Evolutionary conservation across 768 basidiomycete genomes (phyloP).

Genomic region (Lactifluus rugatus): DNA sequence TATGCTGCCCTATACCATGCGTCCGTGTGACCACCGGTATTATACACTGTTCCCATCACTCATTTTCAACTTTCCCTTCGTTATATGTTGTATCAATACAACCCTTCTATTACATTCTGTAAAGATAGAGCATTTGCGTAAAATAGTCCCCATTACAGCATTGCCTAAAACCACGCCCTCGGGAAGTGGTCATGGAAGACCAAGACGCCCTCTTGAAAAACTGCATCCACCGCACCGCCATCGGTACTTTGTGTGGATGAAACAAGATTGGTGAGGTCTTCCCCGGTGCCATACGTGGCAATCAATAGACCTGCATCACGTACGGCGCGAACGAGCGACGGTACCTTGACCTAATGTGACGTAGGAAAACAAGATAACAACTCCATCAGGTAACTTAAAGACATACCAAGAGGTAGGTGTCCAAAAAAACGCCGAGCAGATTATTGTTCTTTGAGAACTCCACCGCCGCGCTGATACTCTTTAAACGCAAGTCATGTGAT

Average conservation of each 20-base stretch:
- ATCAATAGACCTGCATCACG: conserved; percentile 83
- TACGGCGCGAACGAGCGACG: conserved; percentile 80
- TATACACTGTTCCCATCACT: not conserved
- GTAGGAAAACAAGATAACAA: conserved; percentile 9
- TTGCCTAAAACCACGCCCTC: conserved; percentile 40
- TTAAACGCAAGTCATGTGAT: conserved; percentile 40
- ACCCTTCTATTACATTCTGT: conserved; percentile 16
- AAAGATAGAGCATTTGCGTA: conserved; percentile 12
- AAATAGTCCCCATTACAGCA: conserved; percentile 14
- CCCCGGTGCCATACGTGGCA: conserved; percentile 63
- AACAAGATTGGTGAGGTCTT: conserved; percentile 29
- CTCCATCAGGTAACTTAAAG: not conserved
- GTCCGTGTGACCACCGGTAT: conserved; percentile 14
- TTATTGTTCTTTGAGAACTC: conserved; percentile 92
- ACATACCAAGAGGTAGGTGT: conserved; percentile 77
- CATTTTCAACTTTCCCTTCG: not conserved
- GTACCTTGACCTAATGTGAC: conserved; percentile 63
- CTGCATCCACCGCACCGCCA: conserved; percentile 56
- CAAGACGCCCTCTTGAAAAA: conserved; percentile 52
- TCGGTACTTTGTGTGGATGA: conserved; percentile 30
- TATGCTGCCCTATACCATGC: conserved; percentile 22
- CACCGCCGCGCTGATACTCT: conserved; percentile 81
- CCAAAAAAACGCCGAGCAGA: conserved; percentile 82
- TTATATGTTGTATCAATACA: conserved; percentile 15
- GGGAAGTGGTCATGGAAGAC: conserved; percentile 58